A percentile compares a stretch with the other conserved stretches of the same genome.
These are phyloP conservation scores for Nelumbo lutea DNA, from an alignment of 164 flowering plant genomes.

Conservation along the genomic window DNA sequence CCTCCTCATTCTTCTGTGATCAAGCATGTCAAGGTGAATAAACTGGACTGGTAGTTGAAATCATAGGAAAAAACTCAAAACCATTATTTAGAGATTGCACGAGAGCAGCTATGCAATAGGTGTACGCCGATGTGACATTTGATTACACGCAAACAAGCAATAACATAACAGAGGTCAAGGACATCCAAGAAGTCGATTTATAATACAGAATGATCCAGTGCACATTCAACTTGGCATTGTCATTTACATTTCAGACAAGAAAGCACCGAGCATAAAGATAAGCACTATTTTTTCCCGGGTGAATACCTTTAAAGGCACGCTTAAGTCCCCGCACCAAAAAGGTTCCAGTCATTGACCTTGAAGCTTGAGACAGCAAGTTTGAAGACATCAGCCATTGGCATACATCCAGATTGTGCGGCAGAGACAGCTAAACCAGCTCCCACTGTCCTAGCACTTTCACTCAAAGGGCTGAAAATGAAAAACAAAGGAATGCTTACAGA, in stretches of 20 bases:
- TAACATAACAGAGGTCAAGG: neutral
- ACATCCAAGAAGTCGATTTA: neutral
- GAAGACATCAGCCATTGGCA: slow-evolving; percentile 68
- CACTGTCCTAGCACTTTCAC: slow-evolving; percentile 67
- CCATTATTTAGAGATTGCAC: neutral
- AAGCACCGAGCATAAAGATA: neutral
- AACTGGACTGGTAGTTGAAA: neutral
- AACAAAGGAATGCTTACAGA: neutral
- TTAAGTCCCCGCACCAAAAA: slow-evolving; percentile 41
- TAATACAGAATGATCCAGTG: neutral
- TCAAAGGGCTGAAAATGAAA: slow-evolving; percentile 42
- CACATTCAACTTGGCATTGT: neutral
- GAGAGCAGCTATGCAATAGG: neutral
- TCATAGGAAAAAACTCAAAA: neutral
- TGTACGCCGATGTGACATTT: neutral
- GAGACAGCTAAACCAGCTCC: slow-evolving; percentile 68
- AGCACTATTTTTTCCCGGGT: neutral
- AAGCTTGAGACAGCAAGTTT: slow-evolving; percentile 60
- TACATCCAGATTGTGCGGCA: slow-evolving; percentile 52
- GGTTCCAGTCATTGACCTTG: slow-evolving; percentile 81
- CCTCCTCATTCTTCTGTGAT: neutral
- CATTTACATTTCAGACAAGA: neutral
- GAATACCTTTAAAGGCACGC: neutral
- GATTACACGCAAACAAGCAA: neutral
- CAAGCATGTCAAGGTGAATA: neutral